Evolutionary conservation across 2,329 filamentous ascomycete genomes (phyloP), one percentile per base, ranked within the genome.

Genomic region (Orbilia javanica): DNA sequence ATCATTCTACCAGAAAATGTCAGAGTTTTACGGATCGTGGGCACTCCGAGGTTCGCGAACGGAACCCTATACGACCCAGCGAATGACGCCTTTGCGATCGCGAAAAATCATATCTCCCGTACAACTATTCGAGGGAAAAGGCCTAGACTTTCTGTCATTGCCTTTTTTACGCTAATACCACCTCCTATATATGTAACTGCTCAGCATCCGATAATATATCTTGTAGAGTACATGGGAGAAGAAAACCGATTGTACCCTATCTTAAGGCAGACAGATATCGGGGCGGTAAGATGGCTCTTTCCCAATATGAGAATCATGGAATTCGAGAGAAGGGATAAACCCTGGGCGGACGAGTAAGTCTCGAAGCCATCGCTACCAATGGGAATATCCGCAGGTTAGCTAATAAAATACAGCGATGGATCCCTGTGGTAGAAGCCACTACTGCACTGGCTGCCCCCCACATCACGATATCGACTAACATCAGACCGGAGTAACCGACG

Each of bases 291-390:
- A 22, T 73, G 69, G 69, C 52, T 66, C 6, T 67, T 50, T 52
- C 62, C 69, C 4, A 18, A 66, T 52, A 5, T 60, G n/a, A 52
- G 39, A 15, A 73, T 73, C 4, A 73, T 66, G 62, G 69, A 73
- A n/a, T 67, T 73, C 22, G 69, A 73, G 31, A 52, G 69, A 36
- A 50, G 60, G 10, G 69, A 73, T 57, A 57, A 29, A 3, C 60
- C 62, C 7, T 73, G 69, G 69, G 39, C 60, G 20, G 69, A 73
- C 52, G 53, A 53, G 69, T 73, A 73, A 48, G 57, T 65, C 31
- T 46, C 34, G 0, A 27, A 31, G 6, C 15, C 55, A 31, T 48
- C 42, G 4, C 25, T 36, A 46, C 22, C 18, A 27, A 50, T 22
- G n/a, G 22, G n/a, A 31, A 6, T 60, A 15, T 25, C 39, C 18